A percentile compares a stretch with the other conserved stretches of the same genome.
These are phyloP conservation scores for Syzygium syzygioides DNA, from an alignment of 441 rosid species.

Conservation along the genomic window DNA sequence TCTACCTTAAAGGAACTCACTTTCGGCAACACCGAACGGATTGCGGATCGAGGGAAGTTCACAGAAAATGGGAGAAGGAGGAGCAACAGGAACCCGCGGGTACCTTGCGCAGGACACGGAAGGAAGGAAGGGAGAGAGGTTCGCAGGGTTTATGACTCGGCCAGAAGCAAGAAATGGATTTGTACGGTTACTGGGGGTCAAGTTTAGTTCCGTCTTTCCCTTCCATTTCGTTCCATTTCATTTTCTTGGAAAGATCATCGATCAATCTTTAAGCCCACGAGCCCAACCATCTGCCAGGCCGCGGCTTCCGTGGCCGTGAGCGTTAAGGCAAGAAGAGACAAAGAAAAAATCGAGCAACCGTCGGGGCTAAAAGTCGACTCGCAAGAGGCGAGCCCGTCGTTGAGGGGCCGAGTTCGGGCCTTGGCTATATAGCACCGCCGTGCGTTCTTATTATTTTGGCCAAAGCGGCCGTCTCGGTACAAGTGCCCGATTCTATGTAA, in stretches of 20 bases:
- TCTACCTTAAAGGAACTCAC: neutral
- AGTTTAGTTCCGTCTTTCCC: neutral
- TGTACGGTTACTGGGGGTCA: neutral
- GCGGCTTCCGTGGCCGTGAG: neutral
- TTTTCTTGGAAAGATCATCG: neutral
- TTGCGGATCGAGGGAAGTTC: too few species aligned
- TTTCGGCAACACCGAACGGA: too few species aligned
- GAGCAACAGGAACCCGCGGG: neutral
- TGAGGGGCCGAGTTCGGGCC: neutral
- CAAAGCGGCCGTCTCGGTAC: neutral
- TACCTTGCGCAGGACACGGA: neutral
- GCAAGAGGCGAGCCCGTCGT: neutral
- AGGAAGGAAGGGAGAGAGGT: neutral
- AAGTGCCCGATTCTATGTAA: fast-evolving
- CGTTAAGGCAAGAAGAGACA: too few species aligned
- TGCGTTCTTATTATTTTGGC: neutral
- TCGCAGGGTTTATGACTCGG: neutral
- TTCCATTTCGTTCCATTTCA: neutral
- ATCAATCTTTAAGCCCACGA: neutral
- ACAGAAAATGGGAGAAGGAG: neutral
- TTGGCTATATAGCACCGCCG: neutral
- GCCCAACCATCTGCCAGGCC: neutral
- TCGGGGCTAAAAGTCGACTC: too few species aligned
- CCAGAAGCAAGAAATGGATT: neutral
- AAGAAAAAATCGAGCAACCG: too few species aligned